These are phyloP conservation scores for Pythium phragmitis DNA, from an alignment of 352 stramenopile genomes.

Conservation along the genomic window DNA sequence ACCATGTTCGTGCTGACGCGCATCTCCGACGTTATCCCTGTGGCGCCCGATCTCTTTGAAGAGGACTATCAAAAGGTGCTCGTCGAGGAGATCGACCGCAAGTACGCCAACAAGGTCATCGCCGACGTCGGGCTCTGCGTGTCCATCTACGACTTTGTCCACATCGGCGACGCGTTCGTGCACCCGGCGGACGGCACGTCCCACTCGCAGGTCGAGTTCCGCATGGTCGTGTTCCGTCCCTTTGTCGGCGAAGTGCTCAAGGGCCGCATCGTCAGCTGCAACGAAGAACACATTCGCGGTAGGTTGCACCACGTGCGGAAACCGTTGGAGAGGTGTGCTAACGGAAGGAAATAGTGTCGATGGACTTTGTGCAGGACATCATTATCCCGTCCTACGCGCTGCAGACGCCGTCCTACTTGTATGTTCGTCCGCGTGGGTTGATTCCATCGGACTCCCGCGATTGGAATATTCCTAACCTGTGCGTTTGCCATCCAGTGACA, in stretches of 20 bases:
- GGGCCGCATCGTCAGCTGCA: conserved; percentile 87
- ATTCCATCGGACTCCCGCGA: not conserved
- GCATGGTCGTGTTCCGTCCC: conserved; percentile 87
- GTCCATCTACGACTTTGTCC: conserved; percentile 89
- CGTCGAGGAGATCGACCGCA: conserved; percentile 88
- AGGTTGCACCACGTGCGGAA: not conserved
- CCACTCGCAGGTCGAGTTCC: conserved; percentile 88
- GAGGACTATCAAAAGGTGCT: conserved; percentile 84
- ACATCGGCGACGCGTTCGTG: conserved; percentile 83
- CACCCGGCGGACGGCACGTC: conserved; percentile 84
- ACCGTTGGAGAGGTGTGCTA: not conserved
- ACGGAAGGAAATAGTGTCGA: conserved; percentile 48
- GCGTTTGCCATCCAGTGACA: conserved; percentile 41
- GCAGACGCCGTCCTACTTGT: conserved; percentile 88
- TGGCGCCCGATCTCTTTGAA: conserved; percentile 78
- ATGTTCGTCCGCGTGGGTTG: conserved; percentile 9
- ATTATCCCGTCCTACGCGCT: conserved; percentile 88
- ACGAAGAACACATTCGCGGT: conserved; percentile 85
- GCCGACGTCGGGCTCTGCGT: conserved; percentile 86
- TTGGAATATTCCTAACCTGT: not conserved
- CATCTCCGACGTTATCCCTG: conserved; percentile 84
- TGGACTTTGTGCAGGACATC: conserved; percentile 90
- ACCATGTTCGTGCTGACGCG: conserved; percentile 84
- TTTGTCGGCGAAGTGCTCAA: conserved; percentile 89
- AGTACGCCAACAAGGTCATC: conserved; percentile 91